A percentile compares a stretch with the other conserved stretches of the same genome.
These are phyloP conservation scores for Aspergillus incahuasiensis DNA, from an alignment of 495 filamentous ascomycete genomes.

Conservation along the genomic window DNA sequence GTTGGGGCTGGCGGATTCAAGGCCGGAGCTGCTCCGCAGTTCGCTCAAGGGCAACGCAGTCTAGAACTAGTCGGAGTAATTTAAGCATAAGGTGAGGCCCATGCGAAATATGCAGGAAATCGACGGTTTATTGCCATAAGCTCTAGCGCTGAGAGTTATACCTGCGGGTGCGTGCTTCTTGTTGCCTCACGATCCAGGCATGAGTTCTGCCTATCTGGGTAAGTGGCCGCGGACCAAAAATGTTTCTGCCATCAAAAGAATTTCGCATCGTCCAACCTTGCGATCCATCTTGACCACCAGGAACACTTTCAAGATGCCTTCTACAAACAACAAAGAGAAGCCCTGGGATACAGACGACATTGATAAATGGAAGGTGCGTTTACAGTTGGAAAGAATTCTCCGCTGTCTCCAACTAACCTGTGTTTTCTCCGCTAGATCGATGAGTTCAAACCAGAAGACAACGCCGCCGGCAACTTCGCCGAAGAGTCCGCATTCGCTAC, in stretches of 20 bases:
- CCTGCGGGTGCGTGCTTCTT: neutral
- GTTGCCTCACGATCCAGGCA: conserved; percentile 11
- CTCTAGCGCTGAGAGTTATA: neutral
- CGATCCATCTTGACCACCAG: conserved; percentile 5
- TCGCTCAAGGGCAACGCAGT: neutral
- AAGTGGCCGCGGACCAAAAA: conserved; percentile 37
- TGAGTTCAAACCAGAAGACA: conserved; percentile 79
- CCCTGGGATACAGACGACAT: conserved; percentile 98
- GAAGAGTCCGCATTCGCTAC: conserved; percentile 91
- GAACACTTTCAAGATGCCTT: conserved; percentile 62
- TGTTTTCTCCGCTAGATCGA: conserved; percentile 52
- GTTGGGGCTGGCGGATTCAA: neutral
- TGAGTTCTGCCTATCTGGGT: conserved; percentile 22
- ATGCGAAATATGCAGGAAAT: neutral
- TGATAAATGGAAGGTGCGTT: conserved; percentile 85
- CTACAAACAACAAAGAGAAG: conserved; percentile 89
- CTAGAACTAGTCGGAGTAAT: neutral
- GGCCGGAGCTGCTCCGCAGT: neutral
- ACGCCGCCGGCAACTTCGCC: conserved; percentile 76
- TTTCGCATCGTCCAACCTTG: conserved; percentile 21
- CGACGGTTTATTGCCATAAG: neutral
- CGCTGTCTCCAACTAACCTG: conserved; percentile 11
- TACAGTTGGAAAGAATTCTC: neutral
- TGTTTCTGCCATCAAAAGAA: conserved; percentile 30
- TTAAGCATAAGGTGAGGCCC: neutral